Evolutionary conservation across 495 filamentous ascomycete genomes (phyloP), one percentile per base, ranked within the genome.

Genomic region (Parmelia sp.): DNA sequence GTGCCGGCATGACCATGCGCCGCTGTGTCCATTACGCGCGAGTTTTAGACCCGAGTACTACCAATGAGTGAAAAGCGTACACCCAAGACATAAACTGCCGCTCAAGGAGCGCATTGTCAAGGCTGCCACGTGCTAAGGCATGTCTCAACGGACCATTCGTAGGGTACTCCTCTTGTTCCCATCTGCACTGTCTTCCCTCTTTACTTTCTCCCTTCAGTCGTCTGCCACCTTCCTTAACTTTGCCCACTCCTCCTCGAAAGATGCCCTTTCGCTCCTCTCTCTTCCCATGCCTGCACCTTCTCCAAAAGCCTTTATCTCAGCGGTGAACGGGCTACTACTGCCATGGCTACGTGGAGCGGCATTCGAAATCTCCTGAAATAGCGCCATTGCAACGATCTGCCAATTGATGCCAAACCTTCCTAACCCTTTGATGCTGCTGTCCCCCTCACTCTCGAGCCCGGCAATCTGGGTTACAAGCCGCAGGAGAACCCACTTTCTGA

Each of bases 321-420:
- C 70, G 71, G 61, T 69, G 71, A 58, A 84, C 58, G 40, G 82
- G 74, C 64, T 86, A 79, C 51, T 74, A 76, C 39, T 84, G 65
- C 15, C 85, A 82, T 35, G 84, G 85, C 70, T 84, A 76, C n/a
- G 74, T 68, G 81, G 83, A 8, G 59, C 35, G 35, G 19, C 62
- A 4, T 59, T 45, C 4, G 10, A n/a, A 1, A 63, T 5, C 47
- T 66, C 63, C 10, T 31, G 36, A 19, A 59, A 61, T n/a, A 68
- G 33, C 0, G 15, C 42, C 36, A 56, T 19, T 12, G 40, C 40
- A 4, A 68, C 57, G 17, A 40, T 12, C 27, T 31, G 37, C 65
- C 64, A 69, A n/a, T 69, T 42, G 2, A 66, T 44, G 31, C 45
- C 36, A 31, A 55, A 66, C 19, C 58, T 37, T 33, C 31, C 21